Evolutionary conservation across 1,139 yeast genomes (phyloP), one percentile per base, ranked within the genome.

Genomic region (Debaryomyces udenii): DNA sequence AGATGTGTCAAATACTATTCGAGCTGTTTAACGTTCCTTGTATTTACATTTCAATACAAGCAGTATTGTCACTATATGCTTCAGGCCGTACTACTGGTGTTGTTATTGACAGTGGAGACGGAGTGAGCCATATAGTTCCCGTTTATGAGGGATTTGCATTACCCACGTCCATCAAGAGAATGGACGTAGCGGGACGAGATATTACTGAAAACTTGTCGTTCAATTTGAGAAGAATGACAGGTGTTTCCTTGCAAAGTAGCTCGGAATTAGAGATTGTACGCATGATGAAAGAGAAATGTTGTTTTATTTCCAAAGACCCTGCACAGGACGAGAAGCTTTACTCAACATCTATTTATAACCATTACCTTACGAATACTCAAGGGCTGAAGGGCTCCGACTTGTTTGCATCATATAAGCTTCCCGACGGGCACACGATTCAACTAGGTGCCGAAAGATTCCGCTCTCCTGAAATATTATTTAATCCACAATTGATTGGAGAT

Each of bases 31-130:
- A 82, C 52, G 80, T 86, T n/a, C 96, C 96, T 1, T 91, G 96
- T 6, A 56, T 89, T n/a, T 88, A 88, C 57, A 68, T 89, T 13
- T 80, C 90, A 3, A 76, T 87, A 35, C 97, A 90, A 51, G 94
- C 96, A 0, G 91, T 90, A 10, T 68, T 91, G 40, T 79, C 96
- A 2, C 67, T 91, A 27, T 91, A 91, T 64, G 91, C 97, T 0
- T 78, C 88, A 2, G 98, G 98, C 0, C 69, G 90, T 50, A 91
- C 97, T 2, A 90, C 96, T 0, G 98, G 98, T 1, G 78, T 88
- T 30, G 96, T 89, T 9, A 61, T 91, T 10, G 97, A 91, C 59
- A 79, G 86, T 29, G 98, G 98, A 3, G 98, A 91, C 58, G 97
- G 97, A 3, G 96, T 89, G 17, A 79, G 86, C 34, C 93, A 87